Percentiles rank a stretch among this genome's conserved stretches.
These are phyloP conservation scores for Salix viminalis DNA, from an alignment of 345 rosid genomes.

Conservation along the genomic window DNA sequence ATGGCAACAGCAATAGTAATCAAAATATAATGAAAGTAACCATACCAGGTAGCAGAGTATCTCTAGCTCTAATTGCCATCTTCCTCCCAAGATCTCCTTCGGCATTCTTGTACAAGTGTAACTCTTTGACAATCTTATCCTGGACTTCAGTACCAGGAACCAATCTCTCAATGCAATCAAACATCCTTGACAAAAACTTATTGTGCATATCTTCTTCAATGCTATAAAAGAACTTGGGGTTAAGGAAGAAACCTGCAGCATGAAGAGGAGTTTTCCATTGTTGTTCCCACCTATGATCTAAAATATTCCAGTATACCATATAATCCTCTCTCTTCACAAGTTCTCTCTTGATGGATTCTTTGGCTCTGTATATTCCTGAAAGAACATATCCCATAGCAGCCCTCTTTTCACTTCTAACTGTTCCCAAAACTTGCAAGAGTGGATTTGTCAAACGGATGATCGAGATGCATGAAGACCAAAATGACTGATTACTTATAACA, in stretches of 20 bases:
- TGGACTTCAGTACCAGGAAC: conserved; percentile 66
- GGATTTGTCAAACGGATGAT: conserved; percentile 55
- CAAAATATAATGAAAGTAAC: background rate
- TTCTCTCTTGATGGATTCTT: conserved; percentile 74
- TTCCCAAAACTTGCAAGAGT: conserved; percentile 57
- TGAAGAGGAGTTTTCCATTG: conserved; percentile 71
- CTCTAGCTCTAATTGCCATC: conserved; percentile 81
- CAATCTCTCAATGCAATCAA: conserved; percentile 84
- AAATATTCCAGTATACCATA: conserved; percentile 66
- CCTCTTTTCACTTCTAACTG: conserved; percentile 52
- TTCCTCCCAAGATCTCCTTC: conserved; percentile 86
- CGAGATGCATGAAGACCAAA: conserved; percentile 68
- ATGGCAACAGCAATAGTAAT: conserved; percentile 6
- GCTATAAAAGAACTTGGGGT: conserved; percentile 83
- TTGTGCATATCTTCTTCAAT: conserved; percentile 59
- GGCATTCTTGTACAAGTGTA: conserved; percentile 65
- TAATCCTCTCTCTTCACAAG: conserved; percentile 62
- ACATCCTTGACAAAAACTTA: conserved; percentile 58
- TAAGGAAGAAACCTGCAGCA: conserved; percentile 86
- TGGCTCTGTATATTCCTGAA: conserved; percentile 75
- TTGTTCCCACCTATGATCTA: conserved; percentile 76
- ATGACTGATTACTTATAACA: conserved; percentile 53
- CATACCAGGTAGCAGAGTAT: conserved; percentile 71
- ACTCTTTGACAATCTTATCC: conserved; percentile 67
- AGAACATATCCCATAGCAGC: conserved; percentile 87